phyloP scores from a whole-genome alignment of 129 eudicot species.

The Helianthus tuberosus region DNA sequence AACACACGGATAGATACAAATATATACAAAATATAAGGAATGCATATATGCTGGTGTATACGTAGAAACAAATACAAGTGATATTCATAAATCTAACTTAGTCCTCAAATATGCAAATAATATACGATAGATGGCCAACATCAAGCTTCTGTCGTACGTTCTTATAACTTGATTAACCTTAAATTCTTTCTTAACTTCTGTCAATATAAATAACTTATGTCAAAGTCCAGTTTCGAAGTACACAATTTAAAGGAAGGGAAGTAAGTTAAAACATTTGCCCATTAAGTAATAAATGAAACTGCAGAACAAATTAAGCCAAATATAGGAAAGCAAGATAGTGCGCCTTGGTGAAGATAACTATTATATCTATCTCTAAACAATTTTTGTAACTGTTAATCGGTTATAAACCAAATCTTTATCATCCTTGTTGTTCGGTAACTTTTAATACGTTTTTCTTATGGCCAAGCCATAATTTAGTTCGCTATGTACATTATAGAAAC shows the following conservation, averaged over 20 bases:
- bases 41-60: not conserved
- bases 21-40: not conserved
- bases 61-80: not conserved
- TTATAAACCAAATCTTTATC: too few species aligned
- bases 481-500: not conserved
- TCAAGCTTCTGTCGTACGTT: not conserved
- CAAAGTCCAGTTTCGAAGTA: not conserved
- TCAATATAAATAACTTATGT: not conserved
- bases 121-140: not conserved
- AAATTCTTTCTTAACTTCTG: not conserved
- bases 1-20: not conserved
- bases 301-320: not conserved
- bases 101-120: not conserved
- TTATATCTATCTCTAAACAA: not conserved
- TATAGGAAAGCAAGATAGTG: not conserved
- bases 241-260: not conserved
- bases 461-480: conserved; percentile 1
- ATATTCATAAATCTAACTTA: not conserved
- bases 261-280: not conserved
- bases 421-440: too few species aligned
- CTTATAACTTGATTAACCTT: not conserved
- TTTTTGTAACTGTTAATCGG: not conserved
- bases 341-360: not conserved
- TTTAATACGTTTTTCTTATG: too few species aligned
- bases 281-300: not conserved